Percentiles rank a stretch among this genome's conserved stretches.
Conservation (phyloP, 495 filamentous ascomycete genomes). For the Trichocladium antarcticum region DNA sequence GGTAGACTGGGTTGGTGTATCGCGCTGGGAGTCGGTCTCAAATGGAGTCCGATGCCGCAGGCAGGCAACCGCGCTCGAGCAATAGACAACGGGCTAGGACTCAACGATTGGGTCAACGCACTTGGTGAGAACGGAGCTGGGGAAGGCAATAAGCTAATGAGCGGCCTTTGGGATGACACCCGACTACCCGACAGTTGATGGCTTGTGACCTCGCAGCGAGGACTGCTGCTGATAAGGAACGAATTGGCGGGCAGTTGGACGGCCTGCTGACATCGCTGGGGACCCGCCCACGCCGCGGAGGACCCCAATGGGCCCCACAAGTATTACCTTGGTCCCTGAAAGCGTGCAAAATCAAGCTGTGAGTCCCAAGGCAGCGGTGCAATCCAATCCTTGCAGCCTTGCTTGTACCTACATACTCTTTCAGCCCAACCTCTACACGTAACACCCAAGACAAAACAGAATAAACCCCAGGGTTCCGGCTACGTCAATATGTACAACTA, state of each 20-base stretch:
- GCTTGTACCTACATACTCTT: too few relatives aligned
- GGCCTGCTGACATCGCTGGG: conserved; percentile 8
- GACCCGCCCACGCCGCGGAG: background rate
- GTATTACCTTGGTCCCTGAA: background rate
- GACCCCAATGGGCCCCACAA: background rate
- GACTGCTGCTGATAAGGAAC: conserved; percentile 3
- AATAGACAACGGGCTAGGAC: background rate
- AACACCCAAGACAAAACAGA: too few relatives aligned
- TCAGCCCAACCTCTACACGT: too few relatives aligned
- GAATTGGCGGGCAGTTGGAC: conserved; percentile 1
- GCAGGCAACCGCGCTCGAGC: too few relatives aligned
- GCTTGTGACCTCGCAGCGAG: conserved; percentile 3
- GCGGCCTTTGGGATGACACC: background rate
- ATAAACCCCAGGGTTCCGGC: too few relatives aligned
- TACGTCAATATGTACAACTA: too few relatives aligned
- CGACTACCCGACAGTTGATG: background rate
- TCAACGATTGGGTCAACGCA: background rate
- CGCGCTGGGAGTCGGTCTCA: too few relatives aligned
- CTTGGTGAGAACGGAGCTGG: background rate
- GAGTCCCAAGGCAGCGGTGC: too few relatives aligned
- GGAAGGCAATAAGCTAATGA: background rate
- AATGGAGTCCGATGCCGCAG: background rate
- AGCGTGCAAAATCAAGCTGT: too few relatives aligned
- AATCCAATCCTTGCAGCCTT: too few relatives aligned
- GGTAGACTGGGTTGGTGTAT: too few relatives aligned